Evolutionary conservation across 371 early-diverging fungal genomes (phyloP).

Genomic region (Syncephalastrum sp.): DNA sequence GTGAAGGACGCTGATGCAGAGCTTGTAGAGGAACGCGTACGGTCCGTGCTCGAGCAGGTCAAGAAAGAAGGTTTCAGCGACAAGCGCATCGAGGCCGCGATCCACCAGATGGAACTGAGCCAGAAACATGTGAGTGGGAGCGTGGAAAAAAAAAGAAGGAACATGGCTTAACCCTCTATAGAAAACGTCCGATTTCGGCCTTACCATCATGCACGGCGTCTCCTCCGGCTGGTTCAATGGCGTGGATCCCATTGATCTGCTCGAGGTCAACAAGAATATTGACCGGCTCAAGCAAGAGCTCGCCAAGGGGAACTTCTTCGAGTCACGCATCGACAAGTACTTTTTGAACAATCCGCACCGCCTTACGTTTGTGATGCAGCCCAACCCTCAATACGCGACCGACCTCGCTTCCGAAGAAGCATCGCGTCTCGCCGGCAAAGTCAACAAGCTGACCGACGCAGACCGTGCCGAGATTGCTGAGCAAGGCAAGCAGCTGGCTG

Average conservation of each 20-base stretch:
- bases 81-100: slow-evolving; percentile 80
- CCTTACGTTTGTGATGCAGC: slow-evolving; percentile 81
- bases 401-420: slow-evolving; percentile 64
- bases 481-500: slow-evolving; percentile 60
- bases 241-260: slow-evolving; percentile 80
- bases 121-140: slow-evolving; percentile 73
- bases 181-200: slow-evolving; percentile 89
- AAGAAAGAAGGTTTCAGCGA: slow-evolving; percentile 75
- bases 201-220: slow-evolving; percentile 76
- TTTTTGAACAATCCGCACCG: slow-evolving; percentile 77
- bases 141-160: neutral
- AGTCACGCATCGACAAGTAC: slow-evolving; percentile 70
- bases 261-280: slow-evolving; percentile 79
- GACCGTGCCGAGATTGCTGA: slow-evolving; percentile 62
- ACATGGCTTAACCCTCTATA: slow-evolving; percentile 20
- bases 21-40: slow-evolving; percentile 67
- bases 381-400: slow-evolving; percentile 65
- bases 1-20: slow-evolving; percentile 56
- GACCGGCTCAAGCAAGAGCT: slow-evolving; percentile 69
- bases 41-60: slow-evolving; percentile 65
- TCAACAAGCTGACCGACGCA: slow-evolving; percentile 53
- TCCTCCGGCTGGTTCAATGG: slow-evolving; percentile 88
- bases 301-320: slow-evolving; percentile 68
- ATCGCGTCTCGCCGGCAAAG: slow-evolving; percentile 57
- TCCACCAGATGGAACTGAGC: slow-evolving; percentile 89